Percentiles rank a stretch among this genome's conserved stretches.
Evolutionary conservation across 805 yeast genomes (phyloP).

Genomic region (Candida peoriensis): DNA sequence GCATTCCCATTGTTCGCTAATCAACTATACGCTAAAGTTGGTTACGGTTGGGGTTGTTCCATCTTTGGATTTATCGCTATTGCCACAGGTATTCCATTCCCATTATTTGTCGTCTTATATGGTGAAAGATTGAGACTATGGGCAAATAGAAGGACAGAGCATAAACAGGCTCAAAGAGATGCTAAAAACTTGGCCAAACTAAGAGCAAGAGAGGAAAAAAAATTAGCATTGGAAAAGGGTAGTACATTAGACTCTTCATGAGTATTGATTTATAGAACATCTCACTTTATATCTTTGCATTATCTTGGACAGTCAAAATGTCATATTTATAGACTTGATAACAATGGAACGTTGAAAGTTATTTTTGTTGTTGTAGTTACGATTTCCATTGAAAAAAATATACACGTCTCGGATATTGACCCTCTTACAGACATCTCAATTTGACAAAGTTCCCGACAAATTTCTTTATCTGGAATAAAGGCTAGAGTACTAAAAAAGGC

Average conservation of each 20-base stretch:
- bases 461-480: too few species aligned
- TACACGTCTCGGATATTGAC: too few species aligned
- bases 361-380: background rate
- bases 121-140: conserved; percentile 57
- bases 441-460: too few species aligned
- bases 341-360: too few species aligned
- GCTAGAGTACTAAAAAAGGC: too few species aligned
- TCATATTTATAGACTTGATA: background rate
- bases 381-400: background rate
- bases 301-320: background rate
- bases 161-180: conserved; percentile 41
- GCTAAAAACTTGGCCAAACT: conserved; percentile 35
- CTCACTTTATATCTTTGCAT: background rate
- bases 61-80: conserved; percentile 54
- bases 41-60: conserved; percentile 71
- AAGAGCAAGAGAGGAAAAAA: conserved; percentile 9
- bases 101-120: conserved; percentile 47
- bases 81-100: conserved; percentile 63
- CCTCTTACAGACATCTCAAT: too few species aligned
- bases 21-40: conserved; percentile 48
- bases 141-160: conserved; percentile 48
- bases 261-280: too few species aligned
- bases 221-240: conserved; percentile 1
- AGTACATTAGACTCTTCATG: too few species aligned
- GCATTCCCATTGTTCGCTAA: conserved; percentile 63